phyloP scores from a whole-genome alignment of 345 rosid species.

The Turritis glabra region DNA sequence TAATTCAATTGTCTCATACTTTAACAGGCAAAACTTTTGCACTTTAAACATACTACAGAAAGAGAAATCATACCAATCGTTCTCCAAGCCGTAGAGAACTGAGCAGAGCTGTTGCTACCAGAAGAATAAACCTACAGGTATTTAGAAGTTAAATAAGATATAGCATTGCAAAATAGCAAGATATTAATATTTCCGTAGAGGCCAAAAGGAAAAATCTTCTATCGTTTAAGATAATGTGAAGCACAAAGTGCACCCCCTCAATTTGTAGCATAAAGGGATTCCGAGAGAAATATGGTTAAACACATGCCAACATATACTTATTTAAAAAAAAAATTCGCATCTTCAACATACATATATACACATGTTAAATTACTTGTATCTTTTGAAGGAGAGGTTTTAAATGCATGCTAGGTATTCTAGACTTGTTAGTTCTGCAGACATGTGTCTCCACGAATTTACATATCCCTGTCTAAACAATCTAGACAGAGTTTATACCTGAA shows the following conservation, averaged over 20 bases:
- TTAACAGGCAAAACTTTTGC: constrained; percentile 2
- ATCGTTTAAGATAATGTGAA: constrained; percentile 3
- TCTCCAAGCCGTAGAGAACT: constrained; percentile 56
- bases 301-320: not conserved
- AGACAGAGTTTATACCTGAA: constrained; percentile 63
- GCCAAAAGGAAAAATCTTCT: not conserved
- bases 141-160: not conserved
- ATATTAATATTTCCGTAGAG: not conserved
- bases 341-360: no score
- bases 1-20: not conserved
- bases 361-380: not conserved
- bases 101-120: constrained; percentile 70
- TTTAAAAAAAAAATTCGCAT: not conserved
- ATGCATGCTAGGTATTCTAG: constrained; percentile 11
- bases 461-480: no score
- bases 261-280: not conserved
- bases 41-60: constrained; percentile 1
- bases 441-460: not conserved
- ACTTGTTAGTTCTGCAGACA: not conserved
- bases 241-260: not conserved
- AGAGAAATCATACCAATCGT: constrained; percentile 52
- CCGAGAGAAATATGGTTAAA: constrained; percentile 7
- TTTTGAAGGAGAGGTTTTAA: not conserved
- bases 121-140: constrained; percentile 62
- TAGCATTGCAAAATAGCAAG: constrained; percentile 1